Conservation (phyloP, 176 grass and related monocot species). For the Zea luxurians region DNA sequence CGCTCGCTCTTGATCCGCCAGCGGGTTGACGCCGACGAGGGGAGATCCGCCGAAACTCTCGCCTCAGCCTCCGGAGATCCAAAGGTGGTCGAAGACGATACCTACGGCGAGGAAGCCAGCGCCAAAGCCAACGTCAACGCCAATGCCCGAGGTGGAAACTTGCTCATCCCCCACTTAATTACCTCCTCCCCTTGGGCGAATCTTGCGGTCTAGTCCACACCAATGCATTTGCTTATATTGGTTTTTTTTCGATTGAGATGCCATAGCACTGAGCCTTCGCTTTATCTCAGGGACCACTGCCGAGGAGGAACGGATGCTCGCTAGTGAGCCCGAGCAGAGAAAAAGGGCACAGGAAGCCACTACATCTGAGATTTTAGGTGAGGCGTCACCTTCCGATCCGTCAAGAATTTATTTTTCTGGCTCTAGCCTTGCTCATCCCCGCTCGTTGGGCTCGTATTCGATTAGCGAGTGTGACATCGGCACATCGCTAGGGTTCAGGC, state of each 20-base stretch:
- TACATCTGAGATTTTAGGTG: constrained; percentile 37
- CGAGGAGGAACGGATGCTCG: constrained; percentile 26
- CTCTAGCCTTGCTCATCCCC: neutral
- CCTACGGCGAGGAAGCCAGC: neutral
- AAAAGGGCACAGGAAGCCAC: constrained; percentile 6
- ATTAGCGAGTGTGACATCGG: neutral
- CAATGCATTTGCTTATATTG: neutral
- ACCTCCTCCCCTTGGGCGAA: neutral
- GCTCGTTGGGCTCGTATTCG: constrained; percentile 1
- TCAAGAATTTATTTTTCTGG: constrained; percentile 34
- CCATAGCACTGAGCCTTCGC: constrained; percentile 9
- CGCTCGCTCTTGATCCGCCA: too few relatives aligned
- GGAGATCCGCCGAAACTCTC: too few relatives aligned
- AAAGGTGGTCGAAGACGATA: too few relatives aligned
- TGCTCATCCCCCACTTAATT: constrained; percentile 4
- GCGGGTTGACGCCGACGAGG: too few relatives aligned
- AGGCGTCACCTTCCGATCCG: constrained; percentile 27
- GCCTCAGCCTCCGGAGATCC: too few relatives aligned
- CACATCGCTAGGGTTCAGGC: constrained; percentile 32
- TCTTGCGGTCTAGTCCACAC: constrained; percentile 1
- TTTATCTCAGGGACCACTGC: constrained; percentile 15
- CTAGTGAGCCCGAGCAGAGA: constrained; percentile 34
- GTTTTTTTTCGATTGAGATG: constrained; percentile 26
- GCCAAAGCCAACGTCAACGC: constrained; percentile 9
- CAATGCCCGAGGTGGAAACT: constrained; percentile 16